Evolutionary conservation across 345 rosid genomes (phyloP).

Genomic region (Hypericum perforatum): DNA sequence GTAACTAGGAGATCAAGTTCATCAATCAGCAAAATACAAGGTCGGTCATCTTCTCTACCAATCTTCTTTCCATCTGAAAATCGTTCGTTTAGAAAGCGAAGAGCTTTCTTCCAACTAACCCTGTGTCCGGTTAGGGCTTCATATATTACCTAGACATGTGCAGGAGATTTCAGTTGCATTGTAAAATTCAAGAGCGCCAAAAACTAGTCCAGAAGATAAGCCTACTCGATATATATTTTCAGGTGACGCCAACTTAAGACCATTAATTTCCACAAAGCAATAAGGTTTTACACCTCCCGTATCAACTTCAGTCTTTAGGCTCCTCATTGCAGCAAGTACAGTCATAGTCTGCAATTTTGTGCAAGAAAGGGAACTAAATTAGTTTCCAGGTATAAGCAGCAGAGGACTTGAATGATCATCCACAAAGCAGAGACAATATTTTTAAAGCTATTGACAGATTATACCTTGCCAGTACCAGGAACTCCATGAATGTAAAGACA

Average conservation of each 20-base stretch:
- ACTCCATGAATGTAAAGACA: conserved; percentile 95
- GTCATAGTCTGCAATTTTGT: conserved; percentile 59
- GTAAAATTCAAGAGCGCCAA: neutral
- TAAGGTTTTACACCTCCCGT: conserved; percentile 58
- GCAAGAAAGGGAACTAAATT: conserved; percentile 8
- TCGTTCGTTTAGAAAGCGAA: conserved; percentile 62
- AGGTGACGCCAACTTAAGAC: conserved; percentile 86
- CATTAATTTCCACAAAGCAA: conserved; percentile 87
- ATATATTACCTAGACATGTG: conserved; percentile 52
- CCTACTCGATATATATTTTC: conserved; percentile 77
- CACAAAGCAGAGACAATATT: neutral
- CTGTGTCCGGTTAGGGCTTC: conserved; percentile 91
- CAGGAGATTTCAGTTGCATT: neutral
- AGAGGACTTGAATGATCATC: conserved; percentile 2
- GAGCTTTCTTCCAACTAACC: conserved; percentile 87
- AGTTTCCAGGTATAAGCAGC: neutral
- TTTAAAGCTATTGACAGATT: conserved; percentile 4
- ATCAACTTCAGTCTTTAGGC: conserved; percentile 78
- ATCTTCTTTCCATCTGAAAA: conserved; percentile 58
- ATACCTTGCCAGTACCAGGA: conserved; percentile 96
- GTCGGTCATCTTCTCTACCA: conserved; percentile 52
- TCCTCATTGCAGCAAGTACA: conserved; percentile 74
- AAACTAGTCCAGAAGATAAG: neutral
- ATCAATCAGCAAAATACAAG: conserved; percentile 89
- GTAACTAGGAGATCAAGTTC: conserved; percentile 96